Evolutionary conservation across 257 asterid species (phyloP).

Genomic region (Schizonepeta tenuifolia): DNA sequence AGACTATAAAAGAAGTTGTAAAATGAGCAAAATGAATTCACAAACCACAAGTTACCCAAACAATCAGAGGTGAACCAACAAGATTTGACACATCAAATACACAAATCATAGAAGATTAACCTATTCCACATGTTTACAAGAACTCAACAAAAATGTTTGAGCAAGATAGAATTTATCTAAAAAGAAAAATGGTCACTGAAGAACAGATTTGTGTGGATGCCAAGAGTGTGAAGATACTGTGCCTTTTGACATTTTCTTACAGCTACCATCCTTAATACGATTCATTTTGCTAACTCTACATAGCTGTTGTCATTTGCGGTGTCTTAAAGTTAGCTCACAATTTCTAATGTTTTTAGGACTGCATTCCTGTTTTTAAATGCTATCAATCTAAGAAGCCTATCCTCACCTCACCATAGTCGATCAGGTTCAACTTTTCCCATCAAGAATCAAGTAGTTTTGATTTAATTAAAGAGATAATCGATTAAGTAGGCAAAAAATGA

Average conservation of each 20-base stretch:
- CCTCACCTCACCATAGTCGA: not conserved
- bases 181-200: not conserved
- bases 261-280: not conserved
- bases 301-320: not conserved
- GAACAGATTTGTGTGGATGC: too few species aligned
- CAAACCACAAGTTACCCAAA: too few species aligned
- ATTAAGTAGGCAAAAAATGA: not conserved
- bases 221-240: not conserved
- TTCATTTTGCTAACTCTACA: not conserved
- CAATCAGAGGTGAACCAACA: too few species aligned
- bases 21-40: too few species aligned
- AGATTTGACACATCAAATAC: too few species aligned
- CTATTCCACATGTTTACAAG: too few species aligned
- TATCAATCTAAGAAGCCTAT: not conserved
- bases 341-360: not conserved
- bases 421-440: not conserved
- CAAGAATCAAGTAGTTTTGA: not conserved
- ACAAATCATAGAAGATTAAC: too few species aligned
- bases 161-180: too few species aligned
- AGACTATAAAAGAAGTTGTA: too few species aligned
- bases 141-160: too few species aligned
- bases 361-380: not conserved
- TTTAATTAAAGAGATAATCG: not conserved
- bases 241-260: not conserved
- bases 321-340: not conserved